Base-by-base conservation (phyloP, 148 eudicot genomes). In the Dianthus caryophyllus region DNA sequence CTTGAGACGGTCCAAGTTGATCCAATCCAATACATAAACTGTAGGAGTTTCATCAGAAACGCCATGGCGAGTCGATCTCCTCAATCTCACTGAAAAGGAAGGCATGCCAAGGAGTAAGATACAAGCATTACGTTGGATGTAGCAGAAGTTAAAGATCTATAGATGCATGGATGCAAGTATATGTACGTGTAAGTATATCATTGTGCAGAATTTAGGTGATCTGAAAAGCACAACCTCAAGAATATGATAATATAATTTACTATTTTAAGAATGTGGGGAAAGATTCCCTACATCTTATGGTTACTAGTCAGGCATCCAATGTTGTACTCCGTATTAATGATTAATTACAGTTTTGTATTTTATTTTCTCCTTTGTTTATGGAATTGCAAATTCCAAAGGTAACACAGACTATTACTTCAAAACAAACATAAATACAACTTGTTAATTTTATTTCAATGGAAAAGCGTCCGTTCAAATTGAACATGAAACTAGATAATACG, bases 201-300 rank as follows among this genome's bases (percentile, higher is more conserved):
- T 71, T 57, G 47, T 49, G 74, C 59, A 65, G 52, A 56, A 57
- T 56, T 55, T 30, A 65, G 65, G 63, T 48, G 51, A n/a, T n/a
- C n/a, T n/a, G n/a, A 65, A 66, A 61, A 61, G 47, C 56, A 6
- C 30, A 62, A 44, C 33, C 44, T n/a, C n/a, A 14, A 71, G 52
- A n/a, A 46, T 49, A 50, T 26, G 39, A 75, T 66, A 47, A n/a
- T n/a, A n/a, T n/a, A n/a, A n/a, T n/a, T 49, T 52, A 65, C 71
- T 71, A 41, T 52, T 76, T 70, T 66, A 17, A 71, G 71, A 65
- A 25, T 71, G 75, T 51, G 75, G 71, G 75, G 75, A 59, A 70
- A 60, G 68, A 71, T 60, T 58, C 67, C 61, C 49, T 43, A 66
- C 65, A 53, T n/a, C 38, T 2, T 43, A 63, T 58, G 71, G 41